phyloP scores from a whole-genome alignment of 2,329 filamentous ascomycete species.

The Hirsutella rhossiliensis region DNA sequence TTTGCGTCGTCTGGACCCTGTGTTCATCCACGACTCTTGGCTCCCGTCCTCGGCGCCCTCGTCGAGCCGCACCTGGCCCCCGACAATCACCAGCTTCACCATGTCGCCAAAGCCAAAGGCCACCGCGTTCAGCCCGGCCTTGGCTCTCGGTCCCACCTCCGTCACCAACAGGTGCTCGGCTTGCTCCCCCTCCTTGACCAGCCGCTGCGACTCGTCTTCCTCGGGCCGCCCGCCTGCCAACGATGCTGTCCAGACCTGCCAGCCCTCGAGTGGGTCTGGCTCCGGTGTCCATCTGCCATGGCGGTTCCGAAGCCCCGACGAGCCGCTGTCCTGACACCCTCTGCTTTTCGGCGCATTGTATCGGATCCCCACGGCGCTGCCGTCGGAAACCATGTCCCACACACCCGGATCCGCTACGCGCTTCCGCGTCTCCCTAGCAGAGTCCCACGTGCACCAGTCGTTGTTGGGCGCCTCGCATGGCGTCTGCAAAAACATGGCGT shows the following conservation, averaged over 20 bases:
- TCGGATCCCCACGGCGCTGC: constrained; percentile 52
- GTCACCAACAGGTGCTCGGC: constrained; percentile 50
- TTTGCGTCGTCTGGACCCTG: constrained; percentile 27
- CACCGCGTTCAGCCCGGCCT: constrained; percentile 51
- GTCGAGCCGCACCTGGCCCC: constrained; percentile 50
- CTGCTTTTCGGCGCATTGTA: constrained; percentile 20
- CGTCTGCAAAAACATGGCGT: constrained; percentile 43
- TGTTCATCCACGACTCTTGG: constrained; percentile 19
- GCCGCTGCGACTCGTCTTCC: constrained; percentile 31
- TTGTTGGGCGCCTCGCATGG: constrained; percentile 21
- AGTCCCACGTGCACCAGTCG: constrained; percentile 37
- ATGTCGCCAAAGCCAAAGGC: constrained; percentile 62
- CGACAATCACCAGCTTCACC: constrained; percentile 58
- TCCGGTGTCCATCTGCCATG: constrained; percentile 11
- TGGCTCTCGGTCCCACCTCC: constrained; percentile 50
- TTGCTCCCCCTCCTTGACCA: constrained; percentile 27
- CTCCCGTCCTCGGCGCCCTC: constrained; percentile 17
- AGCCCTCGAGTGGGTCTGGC: constrained; percentile 21
- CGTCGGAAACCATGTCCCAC: constrained; percentile 51
- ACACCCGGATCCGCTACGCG: constrained; percentile 48
- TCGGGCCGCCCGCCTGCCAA: constrained; percentile 31
- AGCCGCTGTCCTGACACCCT: constrained; percentile 6
- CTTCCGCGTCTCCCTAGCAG: constrained; percentile 37
- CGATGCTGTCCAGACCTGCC: constrained; percentile 44
- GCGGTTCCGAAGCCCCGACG: constrained; percentile 15